phyloP scores from a whole-genome alignment of 352 stramenopile species.

The Pythium monospermum region DNA sequence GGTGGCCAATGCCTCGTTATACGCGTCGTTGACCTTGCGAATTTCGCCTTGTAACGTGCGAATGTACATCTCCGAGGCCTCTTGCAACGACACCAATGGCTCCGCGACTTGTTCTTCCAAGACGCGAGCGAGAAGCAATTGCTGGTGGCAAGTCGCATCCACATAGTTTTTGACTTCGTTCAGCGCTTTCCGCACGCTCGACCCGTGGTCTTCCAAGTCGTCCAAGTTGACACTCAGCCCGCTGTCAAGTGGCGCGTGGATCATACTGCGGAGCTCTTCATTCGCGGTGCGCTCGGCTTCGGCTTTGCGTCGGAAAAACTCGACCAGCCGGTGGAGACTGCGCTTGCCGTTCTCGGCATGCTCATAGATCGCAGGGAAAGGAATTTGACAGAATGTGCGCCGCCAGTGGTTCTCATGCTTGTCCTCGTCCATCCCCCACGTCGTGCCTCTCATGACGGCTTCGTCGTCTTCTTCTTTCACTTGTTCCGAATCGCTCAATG shows the following conservation, averaged over 20 bases:
- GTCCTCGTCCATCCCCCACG: constrained; percentile 37
- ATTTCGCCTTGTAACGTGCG: constrained; percentile 76
- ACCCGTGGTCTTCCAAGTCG: constrained; percentile 61
- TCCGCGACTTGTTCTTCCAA: constrained; percentile 79
- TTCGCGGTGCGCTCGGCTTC: constrained; percentile 51
- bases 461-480: neutral
- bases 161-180: constrained; percentile 59
- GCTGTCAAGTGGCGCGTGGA: constrained; percentile 27
- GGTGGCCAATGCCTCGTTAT: constrained; percentile 31
- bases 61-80: constrained; percentile 73
- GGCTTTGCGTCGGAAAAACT: constrained; percentile 68
- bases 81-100: constrained; percentile 71
- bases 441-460: constrained; percentile 21
- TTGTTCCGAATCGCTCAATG: constrained; percentile 3
- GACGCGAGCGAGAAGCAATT: constrained; percentile 68
- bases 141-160: constrained; percentile 54
- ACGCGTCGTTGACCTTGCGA: constrained; percentile 69
- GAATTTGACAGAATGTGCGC: constrained; percentile 85
- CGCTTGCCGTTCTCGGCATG: constrained; percentile 74
- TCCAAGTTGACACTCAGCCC: constrained; percentile 30
- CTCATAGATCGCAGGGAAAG: constrained; percentile 72
- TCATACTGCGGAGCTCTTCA: constrained; percentile 54
- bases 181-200: constrained; percentile 55
- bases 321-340: constrained; percentile 63
- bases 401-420: constrained; percentile 79